Percentiles rank a stretch among this genome's conserved stretches.
Conservation (phyloP, 2,329 filamentous ascomycete genomes). For the Colletotrichum sp. region DNA sequence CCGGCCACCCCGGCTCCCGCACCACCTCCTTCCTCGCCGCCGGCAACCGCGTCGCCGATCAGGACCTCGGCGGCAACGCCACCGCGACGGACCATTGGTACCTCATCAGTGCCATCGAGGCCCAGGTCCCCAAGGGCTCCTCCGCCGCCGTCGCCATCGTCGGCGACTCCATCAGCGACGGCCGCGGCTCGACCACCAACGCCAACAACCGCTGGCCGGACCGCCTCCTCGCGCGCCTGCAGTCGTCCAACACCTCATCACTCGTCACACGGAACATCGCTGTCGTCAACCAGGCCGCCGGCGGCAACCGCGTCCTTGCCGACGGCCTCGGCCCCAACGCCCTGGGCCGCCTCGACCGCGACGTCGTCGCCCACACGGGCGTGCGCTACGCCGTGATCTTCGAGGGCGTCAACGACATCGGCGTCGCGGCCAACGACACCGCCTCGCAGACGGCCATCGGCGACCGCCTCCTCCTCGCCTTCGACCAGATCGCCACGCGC, state of each 20-base stretch:
- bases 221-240: constrained; percentile 48
- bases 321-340: constrained; percentile 66
- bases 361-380: constrained; percentile 61
- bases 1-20: constrained; percentile 65
- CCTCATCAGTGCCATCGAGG: constrained; percentile 63
- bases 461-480: constrained; percentile 56
- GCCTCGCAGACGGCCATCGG: constrained; percentile 49
- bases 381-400: constrained; percentile 64
- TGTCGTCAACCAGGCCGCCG: constrained; percentile 66
- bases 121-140: constrained; percentile 42
- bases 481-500: constrained; percentile 58
- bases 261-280: constrained; percentile 36
- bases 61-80: constrained; percentile 38
- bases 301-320: constrained; percentile 64
- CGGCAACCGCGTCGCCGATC: constrained; percentile 54
- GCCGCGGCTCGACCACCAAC: constrained; percentile 63
- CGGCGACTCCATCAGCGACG: constrained; percentile 73
- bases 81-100: constrained; percentile 56
- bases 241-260: constrained; percentile 28
- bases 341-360: constrained; percentile 61
- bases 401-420: constrained; percentile 71
- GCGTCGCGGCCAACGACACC: constrained; percentile 47
- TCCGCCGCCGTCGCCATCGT: constrained; percentile 57
- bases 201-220: constrained; percentile 56
- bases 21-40: constrained; percentile 59